A percentile compares a stretch with the other conserved stretches of the same genome.
phyloP scores from a whole-genome alignment of 345 rosid species.

The Citrus reticulata region DNA sequence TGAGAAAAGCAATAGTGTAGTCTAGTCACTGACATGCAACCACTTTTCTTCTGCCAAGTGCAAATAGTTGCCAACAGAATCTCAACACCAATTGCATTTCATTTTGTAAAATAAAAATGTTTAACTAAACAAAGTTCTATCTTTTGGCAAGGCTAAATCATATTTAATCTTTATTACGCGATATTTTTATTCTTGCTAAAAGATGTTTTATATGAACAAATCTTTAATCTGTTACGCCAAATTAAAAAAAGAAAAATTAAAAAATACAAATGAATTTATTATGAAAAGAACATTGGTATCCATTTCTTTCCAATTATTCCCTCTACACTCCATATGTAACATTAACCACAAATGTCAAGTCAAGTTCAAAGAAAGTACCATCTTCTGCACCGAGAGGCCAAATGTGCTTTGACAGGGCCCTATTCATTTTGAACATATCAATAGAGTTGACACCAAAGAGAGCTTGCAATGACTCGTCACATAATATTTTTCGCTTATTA shows the following conservation, averaged over 20 bases:
- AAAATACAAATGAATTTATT: not conserved
- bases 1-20: not conserved
- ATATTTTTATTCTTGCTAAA: not conserved
- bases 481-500: slow-evolving; percentile 46
- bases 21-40: not conserved
- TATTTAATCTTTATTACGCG: not conserved
- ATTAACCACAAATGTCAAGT: not conserved
- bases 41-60: not conserved
- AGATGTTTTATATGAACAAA: not conserved
- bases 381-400: slow-evolving; percentile 46
- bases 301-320: not conserved
- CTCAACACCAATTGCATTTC: not conserved
- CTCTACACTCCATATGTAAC: not conserved
- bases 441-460: slow-evolving; percentile 47
- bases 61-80: not conserved
- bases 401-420: slow-evolving; percentile 55
- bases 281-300: not conserved
- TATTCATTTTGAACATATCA: slow-evolving; percentile 67
- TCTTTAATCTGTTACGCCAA: not conserved
- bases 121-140: not conserved
- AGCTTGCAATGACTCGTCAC: slow-evolving; percentile 46
- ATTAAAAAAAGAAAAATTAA: not conserved
- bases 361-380: slow-evolving; percentile 31
- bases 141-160: not conserved
- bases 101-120: not conserved